Base-by-base conservation (phyloP, 441 rosid species). In the Populus hybrid region DNA sequence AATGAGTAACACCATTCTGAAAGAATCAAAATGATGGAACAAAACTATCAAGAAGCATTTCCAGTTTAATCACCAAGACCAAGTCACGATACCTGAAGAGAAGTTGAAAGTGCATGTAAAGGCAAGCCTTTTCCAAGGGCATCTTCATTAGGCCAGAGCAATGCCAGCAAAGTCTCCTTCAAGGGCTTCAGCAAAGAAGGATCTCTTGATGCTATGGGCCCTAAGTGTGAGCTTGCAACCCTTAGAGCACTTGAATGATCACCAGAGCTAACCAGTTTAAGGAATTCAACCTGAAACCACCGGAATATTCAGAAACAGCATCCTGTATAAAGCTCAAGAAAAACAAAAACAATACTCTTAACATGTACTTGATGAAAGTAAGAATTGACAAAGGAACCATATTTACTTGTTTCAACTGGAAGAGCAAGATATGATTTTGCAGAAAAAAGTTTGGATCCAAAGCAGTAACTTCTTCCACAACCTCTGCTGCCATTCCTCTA, bases 341-440 rank as follows among this genome's bases (percentile, higher is more conserved):
- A 50, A 61, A 59, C 42, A 30, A 23, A 36, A 10, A 2, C 42
- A 61, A 8, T 24, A 11, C 10, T 50, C 69, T 46, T 14, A 8
- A 50, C 21, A 69, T 71, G 21, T 69, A 36, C 42, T 46, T 20
- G 28, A 12, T 6, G 61, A 21, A 59, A 42, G 24, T 57, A 46
- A 63, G 36, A 32, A 69, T 12, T 46, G 30, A 74, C 28, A 11
- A 42, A 10, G 26, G 65, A 63, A 69, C 46, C 35, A 71, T 11
- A 74, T 35, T 85, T 76, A 92, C 99, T 92, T 93, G 99, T 93
- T 92, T 95, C 59, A 95, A 93, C 77, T 89, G 97, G 85, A 95
- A 93, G 69, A 88, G 88, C 82, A 91, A 81, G 81, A 83, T 32
- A 28, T 92, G 91, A 81, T 95, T 91, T 82, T 95, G 89, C 32